Evolutionary conservation across 257 asterid species (phyloP), one percentile per base, ranked within the genome.

Genomic region (Lavandula angustifolia): DNA sequence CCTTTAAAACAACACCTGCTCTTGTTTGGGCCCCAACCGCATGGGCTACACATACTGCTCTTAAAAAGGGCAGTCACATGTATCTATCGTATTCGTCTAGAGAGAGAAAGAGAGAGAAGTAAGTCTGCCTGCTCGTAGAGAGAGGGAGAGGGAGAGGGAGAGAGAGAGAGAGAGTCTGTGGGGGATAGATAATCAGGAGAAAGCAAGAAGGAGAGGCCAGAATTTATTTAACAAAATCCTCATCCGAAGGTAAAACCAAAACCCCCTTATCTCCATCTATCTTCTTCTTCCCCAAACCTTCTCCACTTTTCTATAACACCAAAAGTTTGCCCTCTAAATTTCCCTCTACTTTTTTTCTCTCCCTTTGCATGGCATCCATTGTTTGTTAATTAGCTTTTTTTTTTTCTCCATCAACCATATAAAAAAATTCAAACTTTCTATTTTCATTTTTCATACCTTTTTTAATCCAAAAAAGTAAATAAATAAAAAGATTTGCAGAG

Each of bases 151-250:
- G 13, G 46, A 8, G 50, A 35, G 32, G 34, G 43, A 46, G 54
- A 46, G 41, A 27, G 43, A 27, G 60, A 11, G 5, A 44, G 9
- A n/a, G 58, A 7, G 22, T 11, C 18, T 66, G 5, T 18, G 57
- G 27, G 27, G 27, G 27, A 22, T 22, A 22, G 27, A 22, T 22
- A 22, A 22, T 22, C 27, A 64, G 70, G 64, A 67, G 67, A 68
- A 69, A 73, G 51, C 69, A 61, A 75, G 76, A 83, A 88, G 87
- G 88, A 69, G 92, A 85, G 92, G 94, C 70, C 80, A 81, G 76
- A 69, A 87, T 79, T 88, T 79, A 47, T 53, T 79, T 64, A 66
- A 2, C 78, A 70, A 67, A 84, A 83, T 80, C 87, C 81, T 50
- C 72, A 52, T 43, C 64, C 47, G 46, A 47, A 60, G 70, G 56